A percentile compares a stretch with the other conserved stretches of the same genome.
Evolutionary conservation across 2,329 filamentous ascomycete genomes (phyloP).

Genomic region (Venturia oleaginea): DNA sequence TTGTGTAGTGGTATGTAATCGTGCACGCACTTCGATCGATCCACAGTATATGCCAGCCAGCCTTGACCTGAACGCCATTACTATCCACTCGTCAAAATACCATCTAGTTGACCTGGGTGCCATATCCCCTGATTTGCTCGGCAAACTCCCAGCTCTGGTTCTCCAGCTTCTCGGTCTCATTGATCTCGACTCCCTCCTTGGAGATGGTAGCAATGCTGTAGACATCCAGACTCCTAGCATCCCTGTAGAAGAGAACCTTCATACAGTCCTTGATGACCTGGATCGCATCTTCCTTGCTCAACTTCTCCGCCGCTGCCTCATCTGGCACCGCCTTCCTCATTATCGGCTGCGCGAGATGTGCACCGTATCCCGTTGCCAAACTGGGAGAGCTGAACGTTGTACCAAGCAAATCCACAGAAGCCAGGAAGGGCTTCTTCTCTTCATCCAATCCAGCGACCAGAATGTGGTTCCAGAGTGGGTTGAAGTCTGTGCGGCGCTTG

Average conservation of each 20-base stretch:
- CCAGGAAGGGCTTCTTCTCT: constrained; percentile 77
- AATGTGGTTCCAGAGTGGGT: constrained; percentile 94
- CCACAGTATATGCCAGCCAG: background rate
- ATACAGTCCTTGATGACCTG: constrained; percentile 82
- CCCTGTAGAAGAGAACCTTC: constrained; percentile 97
- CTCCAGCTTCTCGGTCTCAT: constrained; percentile 80
- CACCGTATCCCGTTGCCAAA: constrained; percentile 86
- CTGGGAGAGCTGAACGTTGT: constrained; percentile 84
- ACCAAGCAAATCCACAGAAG: constrained; percentile 81
- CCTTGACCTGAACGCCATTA: background rate
- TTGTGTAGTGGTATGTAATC: background rate
- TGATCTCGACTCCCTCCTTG: constrained; percentile 74
- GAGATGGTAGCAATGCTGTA: constrained; percentile 90
- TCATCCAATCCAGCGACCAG: constrained; percentile 78
- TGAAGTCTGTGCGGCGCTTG: constrained; percentile 86
- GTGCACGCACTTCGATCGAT: background rate
- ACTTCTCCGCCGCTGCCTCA: constrained; percentile 62
- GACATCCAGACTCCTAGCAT: constrained; percentile 81
- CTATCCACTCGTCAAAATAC: background rate
- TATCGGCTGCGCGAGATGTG: constrained; percentile 86
- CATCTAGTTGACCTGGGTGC: constrained; percentile 53
- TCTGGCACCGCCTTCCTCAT: constrained; percentile 77
- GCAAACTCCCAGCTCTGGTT: constrained; percentile 98
- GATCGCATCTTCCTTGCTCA: constrained; percentile 71
- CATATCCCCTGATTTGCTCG: constrained; percentile 88